Evolutionary conservation across 495 filamentous ascomycete genomes (phyloP), one percentile per base, ranked within the genome.

Genomic region (Lasiosphaeris hirsuta): DNA sequence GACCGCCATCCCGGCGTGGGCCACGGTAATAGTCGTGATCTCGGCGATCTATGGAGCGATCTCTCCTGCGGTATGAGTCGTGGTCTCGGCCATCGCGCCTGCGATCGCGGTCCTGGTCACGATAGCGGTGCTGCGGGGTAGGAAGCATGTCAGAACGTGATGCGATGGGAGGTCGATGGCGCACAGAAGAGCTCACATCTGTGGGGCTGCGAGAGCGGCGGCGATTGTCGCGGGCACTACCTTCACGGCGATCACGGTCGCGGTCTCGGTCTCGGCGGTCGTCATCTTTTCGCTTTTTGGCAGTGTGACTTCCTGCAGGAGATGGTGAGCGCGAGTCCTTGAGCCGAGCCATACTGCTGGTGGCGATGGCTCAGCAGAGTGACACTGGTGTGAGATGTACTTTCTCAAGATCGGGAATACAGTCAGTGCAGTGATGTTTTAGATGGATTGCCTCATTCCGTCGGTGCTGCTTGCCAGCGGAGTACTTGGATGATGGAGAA

Each of bases 261-360:
- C 79, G 76, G 65, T 89, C 87, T 59, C 86, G 78, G 60, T 90
- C 85, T 73, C 82, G 84, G 58, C 87, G 83, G 70, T 90, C 88
- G 72, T 90, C 86, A 70, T 90, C 87, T 81, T 86, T 84, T 68
- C 86, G 87, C 64, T 78, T 83, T 86, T 65, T 86, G 86, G 66
- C 86, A 87, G 74, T 82, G 84, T 88, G 85, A 80, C 87, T 90
- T 86, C 88, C 89, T 91, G 87, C 86, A 87, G 89, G 89, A 84
- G 89, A 90, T 89, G 89, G 89, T 92, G 89, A 92, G 88, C 88
- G 89, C 84, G 87, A 85, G 85, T 90, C 87, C 85, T 83, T 87
- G 82, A 84, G 89, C 81, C 89, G 88, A 87, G 88, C 87, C 89
- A 92, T 92, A 75, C 74, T 87, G 81, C 80, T 69, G 59, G 57